A percentile compares a stretch with the other conserved stretches of the same genome.
Conservation (phyloP, 208 protist species). For the Crithidia acanthocephali region DNA sequence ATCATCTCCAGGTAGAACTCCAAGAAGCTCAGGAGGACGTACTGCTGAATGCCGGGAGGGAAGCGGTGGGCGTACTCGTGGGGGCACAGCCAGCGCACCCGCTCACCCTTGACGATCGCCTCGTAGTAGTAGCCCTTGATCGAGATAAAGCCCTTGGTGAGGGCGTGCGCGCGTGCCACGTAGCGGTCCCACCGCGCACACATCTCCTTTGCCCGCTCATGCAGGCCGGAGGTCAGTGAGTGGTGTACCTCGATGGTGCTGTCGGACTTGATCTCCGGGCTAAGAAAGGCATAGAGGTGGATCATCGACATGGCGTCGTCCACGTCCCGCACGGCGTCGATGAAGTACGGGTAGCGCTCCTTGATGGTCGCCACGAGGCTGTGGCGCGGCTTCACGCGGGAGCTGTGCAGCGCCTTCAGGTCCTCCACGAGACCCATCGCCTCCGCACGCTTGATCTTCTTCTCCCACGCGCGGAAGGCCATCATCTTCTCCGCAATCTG, state of each 20-base stretch:
- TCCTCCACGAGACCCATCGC: slow-evolving; percentile 78
- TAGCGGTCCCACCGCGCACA: slow-evolving; percentile 87
- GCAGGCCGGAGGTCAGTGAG: slow-evolving; percentile 80
- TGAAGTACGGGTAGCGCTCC: slow-evolving; percentile 98
- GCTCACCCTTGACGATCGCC: slow-evolving; percentile 93
- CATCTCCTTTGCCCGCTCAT: slow-evolving; percentile 72
- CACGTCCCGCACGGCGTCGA: slow-evolving; percentile 96
- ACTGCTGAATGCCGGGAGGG: slow-evolving; percentile 95
- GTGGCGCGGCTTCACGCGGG: slow-evolving; percentile 86
- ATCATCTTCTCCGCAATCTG: slow-evolving; percentile 97
- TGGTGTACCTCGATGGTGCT: slow-evolving; percentile 83
- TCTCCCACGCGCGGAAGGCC: slow-evolving; percentile 93
- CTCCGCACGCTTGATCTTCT: slow-evolving; percentile 92
- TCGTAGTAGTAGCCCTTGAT: slow-evolving; percentile 99
- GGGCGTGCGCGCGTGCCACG: slow-evolving; percentile 71
- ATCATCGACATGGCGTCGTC: slow-evolving; percentile 98
- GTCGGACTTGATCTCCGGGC: slow-evolving; percentile 71
- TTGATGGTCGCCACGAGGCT: slow-evolving; percentile 96
- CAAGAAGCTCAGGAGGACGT: slow-evolving; percentile 97
- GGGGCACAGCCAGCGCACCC: slow-evolving; percentile 98
- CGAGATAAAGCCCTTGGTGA: slow-evolving; percentile 98
- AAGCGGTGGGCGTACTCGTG: slow-evolving; percentile 97
- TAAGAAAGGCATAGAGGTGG: slow-evolving; percentile 94
- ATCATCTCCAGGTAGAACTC: slow-evolving; percentile 98
- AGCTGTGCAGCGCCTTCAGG: slow-evolving; percentile 61